Base-by-base conservation (phyloP, 164 flowering plant genomes). In the Saururus chinensis region DNA sequence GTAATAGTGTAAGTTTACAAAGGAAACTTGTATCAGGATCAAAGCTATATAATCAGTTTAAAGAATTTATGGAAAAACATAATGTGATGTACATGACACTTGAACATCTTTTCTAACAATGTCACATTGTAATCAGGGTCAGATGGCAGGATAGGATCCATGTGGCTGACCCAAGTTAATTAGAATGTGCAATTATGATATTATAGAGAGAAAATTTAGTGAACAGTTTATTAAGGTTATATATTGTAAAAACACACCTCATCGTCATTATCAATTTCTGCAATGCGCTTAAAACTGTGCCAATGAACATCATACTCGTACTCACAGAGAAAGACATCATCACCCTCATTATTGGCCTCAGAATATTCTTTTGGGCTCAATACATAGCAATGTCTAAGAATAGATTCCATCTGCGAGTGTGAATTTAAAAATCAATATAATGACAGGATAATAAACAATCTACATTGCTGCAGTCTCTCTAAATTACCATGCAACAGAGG, bases 301-400 rank as follows among this genome's bases (percentile, higher is more conserved):
- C 99, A 85, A 35, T 75, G 84, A 56, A 86, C 72, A 68, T 90
- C 97, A 73, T 88, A 93, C 69, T 90, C 92, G 62, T 90, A 88
- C 68, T 93, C 99, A 67, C 97, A 90, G 12, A 93, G 71, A 63
- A 85, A 93, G 49, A 90, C 79, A 74, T 90, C 96, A 85, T 93
- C 99, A 23, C 99, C 99, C 62, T 82, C 95, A 73, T 82, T 71
- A 42, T 49, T 77, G 60, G 96, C 92, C 60, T 77, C 74, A 20
- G 86, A 62, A 76, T 75, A 93, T 65, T 90, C 97, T 74, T 83
- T 81, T 7, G 95, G 96, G 60, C 25, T 77, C 93, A 80, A 70
- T 23, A 93, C 91, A 69, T 4, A 72, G 67, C 97, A 90, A 64
- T 84, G 99, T 68, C 89, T 72, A 54, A 93, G 65, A 59, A 87